Percentiles rank a stretch among this genome's conserved stretches.
These are phyloP conservation scores for Pseudonitzschia pungens DNA, from an alignment of 108 stramenopile species.

Conservation along the genomic window DNA sequence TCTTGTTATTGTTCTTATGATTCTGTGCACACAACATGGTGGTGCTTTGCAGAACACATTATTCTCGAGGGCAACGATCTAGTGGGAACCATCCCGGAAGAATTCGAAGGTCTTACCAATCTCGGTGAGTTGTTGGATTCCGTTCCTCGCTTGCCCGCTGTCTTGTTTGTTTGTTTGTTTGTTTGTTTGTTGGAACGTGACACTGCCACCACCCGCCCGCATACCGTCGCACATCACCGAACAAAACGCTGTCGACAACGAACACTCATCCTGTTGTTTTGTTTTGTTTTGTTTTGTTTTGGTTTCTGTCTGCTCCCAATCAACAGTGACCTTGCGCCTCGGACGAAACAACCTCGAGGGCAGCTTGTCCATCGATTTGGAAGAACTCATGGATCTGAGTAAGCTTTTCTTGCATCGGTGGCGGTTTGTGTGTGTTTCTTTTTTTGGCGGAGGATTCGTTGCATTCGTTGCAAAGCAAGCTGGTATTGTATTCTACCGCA, in stretches of 20 bases:
- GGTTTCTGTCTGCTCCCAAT: background rate
- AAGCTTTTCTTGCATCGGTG: background rate
- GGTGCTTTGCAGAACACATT: slow-evolving; percentile 21
- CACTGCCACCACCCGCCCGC: too few species aligned
- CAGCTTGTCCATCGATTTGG: slow-evolving; percentile 39
- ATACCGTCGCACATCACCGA: too few species aligned
- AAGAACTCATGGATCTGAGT: slow-evolving; percentile 7
- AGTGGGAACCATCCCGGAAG: slow-evolving; percentile 48
- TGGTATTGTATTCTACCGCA: background rate
- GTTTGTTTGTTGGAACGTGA: too few species aligned
- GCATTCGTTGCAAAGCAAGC: too few species aligned
- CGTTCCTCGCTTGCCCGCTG: background rate
- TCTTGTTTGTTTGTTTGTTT: background rate
- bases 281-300: background rate
- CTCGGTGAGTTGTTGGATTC: slow-evolving; percentile 25
- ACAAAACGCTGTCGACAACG: too few species aligned
- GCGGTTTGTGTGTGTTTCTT: background rate
- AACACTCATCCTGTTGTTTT: background rate
- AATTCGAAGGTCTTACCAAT: slow-evolving; percentile 29
- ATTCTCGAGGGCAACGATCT: slow-evolving; percentile 60
- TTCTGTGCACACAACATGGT: background rate
- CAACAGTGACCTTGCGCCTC: slow-evolving; percentile 35
- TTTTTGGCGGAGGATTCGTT: background rate
- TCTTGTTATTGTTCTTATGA: too few species aligned
- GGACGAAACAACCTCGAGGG: slow-evolving; percentile 47